phyloP scores from a whole-genome alignment of 1,284 basidiomycete genomes.

The Irpex sp. region DNA sequence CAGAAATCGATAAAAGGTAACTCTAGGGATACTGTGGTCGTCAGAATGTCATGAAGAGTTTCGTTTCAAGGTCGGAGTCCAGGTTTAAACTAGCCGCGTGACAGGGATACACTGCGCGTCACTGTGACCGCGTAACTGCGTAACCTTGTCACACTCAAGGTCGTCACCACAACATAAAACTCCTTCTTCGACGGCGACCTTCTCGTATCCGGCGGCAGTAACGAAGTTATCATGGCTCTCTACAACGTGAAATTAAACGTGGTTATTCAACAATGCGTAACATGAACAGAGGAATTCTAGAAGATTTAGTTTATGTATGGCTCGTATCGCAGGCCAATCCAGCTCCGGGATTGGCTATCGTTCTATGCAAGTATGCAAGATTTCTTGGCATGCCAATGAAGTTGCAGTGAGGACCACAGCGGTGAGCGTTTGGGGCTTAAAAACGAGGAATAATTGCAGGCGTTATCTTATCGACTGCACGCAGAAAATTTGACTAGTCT shows the following conservation, averaged over 20 bases:
- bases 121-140: not conserved
- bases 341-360: too few species aligned
- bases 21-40: constrained; percentile 1
- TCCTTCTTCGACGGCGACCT: not conserved
- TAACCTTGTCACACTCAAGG: not conserved
- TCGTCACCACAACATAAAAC: not conserved
- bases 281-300: not conserved
- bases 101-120: not conserved
- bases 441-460: not conserved
- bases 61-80: not conserved
- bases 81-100: not conserved
- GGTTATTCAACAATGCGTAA: not conserved
- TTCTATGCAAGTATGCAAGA: not conserved
- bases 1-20: not conserved
- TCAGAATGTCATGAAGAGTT: not conserved
- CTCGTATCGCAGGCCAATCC: too few species aligned
- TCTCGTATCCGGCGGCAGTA: not conserved
- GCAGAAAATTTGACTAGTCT: not conserved
- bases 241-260: not conserved
- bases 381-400: not conserved
- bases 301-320: too few species aligned
- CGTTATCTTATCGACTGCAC: not conserved
- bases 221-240: not conserved
- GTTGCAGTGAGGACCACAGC: not conserved
- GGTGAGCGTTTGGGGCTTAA: not conserved